phyloP scores from a whole-genome alignment of 176 grass and related monocot species.

The Triticum turgidum region DNA sequence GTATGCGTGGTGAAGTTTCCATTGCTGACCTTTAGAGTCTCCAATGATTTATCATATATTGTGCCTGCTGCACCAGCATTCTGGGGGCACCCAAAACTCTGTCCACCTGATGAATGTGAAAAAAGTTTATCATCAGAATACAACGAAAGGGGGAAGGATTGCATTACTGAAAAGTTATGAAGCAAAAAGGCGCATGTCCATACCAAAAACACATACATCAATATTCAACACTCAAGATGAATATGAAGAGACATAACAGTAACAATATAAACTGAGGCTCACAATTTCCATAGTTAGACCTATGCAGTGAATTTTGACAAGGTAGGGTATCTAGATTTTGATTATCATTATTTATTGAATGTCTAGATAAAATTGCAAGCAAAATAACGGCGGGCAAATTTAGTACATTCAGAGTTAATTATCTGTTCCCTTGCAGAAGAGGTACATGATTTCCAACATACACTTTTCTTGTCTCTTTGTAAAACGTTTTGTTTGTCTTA shows the following conservation, averaged over 20 bases:
- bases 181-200: not conserved
- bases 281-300: not conserved
- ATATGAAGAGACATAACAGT: constrained; percentile 2
- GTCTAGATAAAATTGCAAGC: not conserved
- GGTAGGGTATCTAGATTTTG: not conserved
- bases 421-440: not conserved
- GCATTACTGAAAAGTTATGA: constrained; percentile 1
- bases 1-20: constrained; percentile 86
- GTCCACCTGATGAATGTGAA: constrained; percentile 62
- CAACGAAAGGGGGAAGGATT: not conserved
- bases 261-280: not conserved
- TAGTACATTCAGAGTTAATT: constrained; percentile 4
- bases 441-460: no score
- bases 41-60: constrained; percentile 82
- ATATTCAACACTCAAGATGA: constrained; percentile 19
- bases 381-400: not conserved
- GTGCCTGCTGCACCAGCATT: constrained; percentile 96
- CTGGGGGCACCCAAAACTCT: constrained; percentile 77
- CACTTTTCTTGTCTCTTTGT: no score
- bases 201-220: not conserved
- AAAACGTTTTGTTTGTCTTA: no score
- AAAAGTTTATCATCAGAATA: constrained; percentile 6
- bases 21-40: constrained; percentile 95
- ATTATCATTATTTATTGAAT: not conserved
- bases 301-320: not conserved